Base-by-base conservation (phyloP, 2,329 filamentous ascomycete species). In the Hyphodiscus sp. region DNA sequence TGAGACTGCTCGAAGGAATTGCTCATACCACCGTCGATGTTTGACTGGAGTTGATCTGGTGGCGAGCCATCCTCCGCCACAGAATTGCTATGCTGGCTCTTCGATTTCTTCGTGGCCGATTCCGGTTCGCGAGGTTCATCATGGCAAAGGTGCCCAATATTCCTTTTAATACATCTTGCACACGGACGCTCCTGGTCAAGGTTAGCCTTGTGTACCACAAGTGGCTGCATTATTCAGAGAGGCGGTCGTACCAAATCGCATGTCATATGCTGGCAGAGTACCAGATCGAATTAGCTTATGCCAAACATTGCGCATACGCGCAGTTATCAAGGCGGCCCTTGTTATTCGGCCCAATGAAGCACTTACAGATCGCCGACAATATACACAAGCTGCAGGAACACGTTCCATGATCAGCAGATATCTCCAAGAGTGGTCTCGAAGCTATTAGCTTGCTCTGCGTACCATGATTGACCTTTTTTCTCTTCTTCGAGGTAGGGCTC, bases 101-200 rank as follows among this genome's bases (percentile, higher is more conserved):
- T 96, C 64, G 80, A 74, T 73, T 91, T 92, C 73, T 94, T 95
- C 56, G 67, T 65, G 61, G 66, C 61, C 52, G 86, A 72, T 58
- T 85, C 82, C 62, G 84, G 77, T 67, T 99, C 92, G 71, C 92
- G 86, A 63, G 91, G 92, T 73, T 97, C 94, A 73, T 99, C 94
- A 75, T 96, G 94, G 73, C 94, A 99, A 62, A 99, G 80, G 73
- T 99, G 94, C 66, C 92, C 94, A 71, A 99, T 99, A 74, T 96
- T 96, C 68, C 94, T 86, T 76, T 97, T 99, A 74, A 97, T 89
- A 77, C 94, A 99, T 74, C 94, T 83, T 66, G 90, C 92, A 80
- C 94, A 99, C 67, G 94, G 94, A 70, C 94, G 86, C 76, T 95
- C 90, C 90, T 95, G 71, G 55, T 56, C 55, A 47, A 46, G 52